Evolutionary conservation across 2,329 filamentous ascomycete species (phyloP).

Genomic region (Trichophyton mentagrophytes): DNA sequence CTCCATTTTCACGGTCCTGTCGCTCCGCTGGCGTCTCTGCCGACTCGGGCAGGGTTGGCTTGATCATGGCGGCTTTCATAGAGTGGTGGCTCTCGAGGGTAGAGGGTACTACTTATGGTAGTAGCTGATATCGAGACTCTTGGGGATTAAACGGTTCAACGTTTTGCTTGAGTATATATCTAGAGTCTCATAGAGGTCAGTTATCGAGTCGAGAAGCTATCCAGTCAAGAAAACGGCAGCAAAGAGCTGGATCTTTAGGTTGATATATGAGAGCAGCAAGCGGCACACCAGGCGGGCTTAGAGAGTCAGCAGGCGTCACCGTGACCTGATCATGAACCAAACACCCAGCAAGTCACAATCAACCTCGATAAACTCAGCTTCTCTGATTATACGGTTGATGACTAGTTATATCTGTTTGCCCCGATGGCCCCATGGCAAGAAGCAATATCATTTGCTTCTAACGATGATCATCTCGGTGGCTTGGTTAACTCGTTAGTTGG

Average conservation of each 20-base stretch:
- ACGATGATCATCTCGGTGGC: neutral
- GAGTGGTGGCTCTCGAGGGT: neutral
- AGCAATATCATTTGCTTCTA: neutral
- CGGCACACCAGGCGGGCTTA: neutral
- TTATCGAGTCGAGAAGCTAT: neutral
- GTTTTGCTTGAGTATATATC: neutral
- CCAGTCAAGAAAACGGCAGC: no score
- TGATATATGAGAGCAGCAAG: neutral
- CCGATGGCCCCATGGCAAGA: neutral
- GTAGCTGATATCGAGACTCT: neutral
- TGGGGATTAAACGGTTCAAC: neutral
- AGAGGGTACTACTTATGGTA: neutral
- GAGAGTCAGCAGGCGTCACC: neutral
- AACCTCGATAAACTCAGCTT: neutral
- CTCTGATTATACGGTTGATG: neutral
- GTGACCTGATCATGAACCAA: neutral
- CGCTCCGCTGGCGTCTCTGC: constrained; percentile 10
- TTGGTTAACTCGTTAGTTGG: neutral
- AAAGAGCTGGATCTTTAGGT: neutral
- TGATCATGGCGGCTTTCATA: neutral
- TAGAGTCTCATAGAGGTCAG: neutral
- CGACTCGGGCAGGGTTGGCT: neutral
- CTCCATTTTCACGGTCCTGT: constrained; percentile 8
- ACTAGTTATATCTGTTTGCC: neutral
- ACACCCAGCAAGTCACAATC: neutral